These are phyloP conservation scores for Lyophyllum semitale DNA, from an alignment of 768 basidiomycete species.

Conservation along the genomic window DNA sequence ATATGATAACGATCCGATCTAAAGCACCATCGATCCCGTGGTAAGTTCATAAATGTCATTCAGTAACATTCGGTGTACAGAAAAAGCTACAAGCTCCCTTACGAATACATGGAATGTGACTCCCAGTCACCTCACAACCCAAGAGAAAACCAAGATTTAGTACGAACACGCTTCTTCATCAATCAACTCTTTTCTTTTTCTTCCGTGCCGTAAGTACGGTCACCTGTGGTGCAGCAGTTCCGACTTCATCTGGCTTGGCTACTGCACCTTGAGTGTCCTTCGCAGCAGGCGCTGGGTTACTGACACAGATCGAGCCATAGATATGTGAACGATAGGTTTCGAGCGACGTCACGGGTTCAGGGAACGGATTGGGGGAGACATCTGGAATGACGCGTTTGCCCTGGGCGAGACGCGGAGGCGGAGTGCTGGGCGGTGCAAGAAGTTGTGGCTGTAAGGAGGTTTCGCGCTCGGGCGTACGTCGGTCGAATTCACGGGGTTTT, in stretches of 20 bases:
- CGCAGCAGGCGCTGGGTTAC: constrained; percentile 40
- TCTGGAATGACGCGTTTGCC: constrained; percentile 37
- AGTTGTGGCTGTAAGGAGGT: constrained; percentile 15
- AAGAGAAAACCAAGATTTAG: constrained; percentile 7
- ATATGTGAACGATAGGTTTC: constrained; percentile 64
- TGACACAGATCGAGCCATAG: constrained; percentile 56
- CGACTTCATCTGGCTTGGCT: constrained; percentile 1
- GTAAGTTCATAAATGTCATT: background rate
- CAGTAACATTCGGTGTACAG: background rate
- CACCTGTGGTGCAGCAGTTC: constrained; percentile 33
- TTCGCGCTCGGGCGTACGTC: constrained; percentile 44
- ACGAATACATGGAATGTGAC: background rate
- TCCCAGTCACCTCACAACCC: constrained; percentile 5
- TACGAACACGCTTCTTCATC: constrained; percentile 13
- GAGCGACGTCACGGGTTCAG: constrained; percentile 61
- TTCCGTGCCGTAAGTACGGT: constrained; percentile 63
- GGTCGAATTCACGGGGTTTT: constrained; percentile 24
- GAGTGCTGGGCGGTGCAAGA: constrained; percentile 54
- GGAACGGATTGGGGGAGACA: constrained; percentile 66
- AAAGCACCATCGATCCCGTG: background rate
- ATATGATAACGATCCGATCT: background rate
- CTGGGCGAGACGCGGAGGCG: constrained; percentile 39
- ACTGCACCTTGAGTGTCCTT: background rate
- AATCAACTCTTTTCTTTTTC: constrained; percentile 46
- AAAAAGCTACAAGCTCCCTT: background rate